Base-by-base conservation (phyloP, 345 rosid genomes). In the Euphorbia tirucalli region DNA sequence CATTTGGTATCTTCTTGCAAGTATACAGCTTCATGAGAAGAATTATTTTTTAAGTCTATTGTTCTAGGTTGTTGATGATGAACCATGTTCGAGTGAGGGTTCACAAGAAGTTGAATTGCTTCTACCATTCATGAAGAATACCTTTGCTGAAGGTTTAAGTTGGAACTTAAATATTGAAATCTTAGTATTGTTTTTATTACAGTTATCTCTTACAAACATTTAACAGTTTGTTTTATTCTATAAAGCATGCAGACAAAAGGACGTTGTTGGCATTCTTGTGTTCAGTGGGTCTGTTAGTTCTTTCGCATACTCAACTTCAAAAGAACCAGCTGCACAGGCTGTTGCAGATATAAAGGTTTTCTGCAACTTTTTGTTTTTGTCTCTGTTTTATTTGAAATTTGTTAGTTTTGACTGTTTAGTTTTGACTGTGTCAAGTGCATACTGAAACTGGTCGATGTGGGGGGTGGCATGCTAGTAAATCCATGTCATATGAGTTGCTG, bases 291-390 rank as follows among this genome's bases (percentile, higher is more conserved):
- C 92, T 0, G 71, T 94, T 54, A 81, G 83, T 79, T 90, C 96
- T 22, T 87, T 75, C 78, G 89, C 97, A 31, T 88, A 86, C 82
- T 74, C 85, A 80, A 85, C 83, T 78, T 76, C 81, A 14, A 92
- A 90, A 80, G 98, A 94, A 80, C 85, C 91, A 50, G 79, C 86
- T 74, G 87, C 93, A 56, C 93, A 90, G 80, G 96, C 97, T 69
- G 73, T 90, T 79, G 71, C 87, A 75, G 96, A 89, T 80, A 87
- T 94, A 57, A 92, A 92, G 97, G 96, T 94, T 78, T 68, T 39
- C 19, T 65, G 1, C 25, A 35, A 13, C 56, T 19, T 54, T 5
- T 30, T 16, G 32, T 65, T 60, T 69, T 35, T 61, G 4, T 15
- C 22, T 65, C 13, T 70, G 11, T 57, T 68, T 56, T 11, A 52